Evolutionary conservation across 2,329 filamentous ascomycete species (phyloP).

Genomic region (Sclerotinia nivalis): DNA sequence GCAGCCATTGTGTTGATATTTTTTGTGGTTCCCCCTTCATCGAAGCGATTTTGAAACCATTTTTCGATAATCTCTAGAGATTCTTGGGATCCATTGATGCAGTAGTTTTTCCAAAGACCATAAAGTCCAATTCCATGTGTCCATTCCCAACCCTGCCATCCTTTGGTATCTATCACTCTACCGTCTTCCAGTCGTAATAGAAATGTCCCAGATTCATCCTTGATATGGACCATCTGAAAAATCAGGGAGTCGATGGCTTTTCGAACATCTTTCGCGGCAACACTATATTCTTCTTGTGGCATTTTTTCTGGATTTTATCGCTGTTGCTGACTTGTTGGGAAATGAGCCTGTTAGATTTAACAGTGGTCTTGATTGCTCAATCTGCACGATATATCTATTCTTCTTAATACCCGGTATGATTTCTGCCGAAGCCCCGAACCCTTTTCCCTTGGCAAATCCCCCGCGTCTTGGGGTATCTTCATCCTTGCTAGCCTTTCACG

Average conservation of each 20-base stretch:
- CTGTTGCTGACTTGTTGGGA: background rate
- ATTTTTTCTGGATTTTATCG: conserved; percentile 10
- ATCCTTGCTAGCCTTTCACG: conserved; percentile 7
- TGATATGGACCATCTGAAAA: conserved; percentile 74
- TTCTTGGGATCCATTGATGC: conserved; percentile 62
- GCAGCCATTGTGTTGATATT: conserved; percentile 81
- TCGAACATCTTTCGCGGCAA: conserved; percentile 52
- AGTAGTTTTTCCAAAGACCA: conserved; percentile 80
- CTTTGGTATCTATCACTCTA: conserved; percentile 70
- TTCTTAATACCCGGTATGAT: background rate
- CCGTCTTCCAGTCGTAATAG: conserved; percentile 70
- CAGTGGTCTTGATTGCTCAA: background rate
- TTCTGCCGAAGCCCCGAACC: conserved; percentile 6
- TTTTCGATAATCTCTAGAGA: conserved; percentile 67
- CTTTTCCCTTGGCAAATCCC: conserved; percentile 8
- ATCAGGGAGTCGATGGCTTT: conserved; percentile 64
- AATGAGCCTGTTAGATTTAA: background rate
- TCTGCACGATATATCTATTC: conserved; percentile 7
- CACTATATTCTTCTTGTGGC: conserved; percentile 41
- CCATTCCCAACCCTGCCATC: conserved; percentile 83
- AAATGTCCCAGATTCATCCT: conserved; percentile 73
- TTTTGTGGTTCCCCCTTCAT: conserved; percentile 63
- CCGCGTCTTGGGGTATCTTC: conserved; percentile 6
- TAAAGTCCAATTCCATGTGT: conserved; percentile 79
- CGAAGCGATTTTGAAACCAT: conserved; percentile 69